Conservation (phyloP, 306 rosid genomes). For the Quercus agrifolia region DNA sequence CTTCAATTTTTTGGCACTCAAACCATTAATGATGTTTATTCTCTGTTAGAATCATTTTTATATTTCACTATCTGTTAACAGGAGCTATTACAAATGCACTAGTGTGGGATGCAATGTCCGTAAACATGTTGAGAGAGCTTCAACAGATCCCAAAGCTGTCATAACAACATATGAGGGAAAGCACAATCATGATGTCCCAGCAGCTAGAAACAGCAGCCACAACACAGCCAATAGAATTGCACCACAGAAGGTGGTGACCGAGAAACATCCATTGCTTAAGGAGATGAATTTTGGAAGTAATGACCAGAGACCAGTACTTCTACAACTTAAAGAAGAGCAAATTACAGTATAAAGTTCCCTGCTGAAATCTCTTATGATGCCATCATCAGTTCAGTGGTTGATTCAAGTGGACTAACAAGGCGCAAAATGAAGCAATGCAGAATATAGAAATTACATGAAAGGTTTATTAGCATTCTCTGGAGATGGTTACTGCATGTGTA, state of each 20-base stretch:
- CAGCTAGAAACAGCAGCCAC: slow-evolving; percentile 92
- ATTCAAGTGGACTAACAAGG: slow-evolving; percentile 37
- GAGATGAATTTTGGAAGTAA: slow-evolving; percentile 55
- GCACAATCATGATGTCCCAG: slow-evolving; percentile 87
- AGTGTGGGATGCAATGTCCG: slow-evolving; percentile 87
- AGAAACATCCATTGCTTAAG: slow-evolving; percentile 58
- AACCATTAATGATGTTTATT: neutral
- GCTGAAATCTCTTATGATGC: neutral
- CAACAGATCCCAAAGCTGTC: slow-evolving; percentile 87
- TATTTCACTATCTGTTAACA: slow-evolving; percentile 29
- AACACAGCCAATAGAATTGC: slow-evolving; percentile 51
- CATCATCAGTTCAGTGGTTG: slow-evolving; percentile 21
- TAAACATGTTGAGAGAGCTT: slow-evolving; percentile 94
- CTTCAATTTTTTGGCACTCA: neutral
- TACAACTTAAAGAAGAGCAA: slow-evolving; percentile 76
- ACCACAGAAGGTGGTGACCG: slow-evolving; percentile 33
- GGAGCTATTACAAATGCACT: slow-evolving; percentile 99
- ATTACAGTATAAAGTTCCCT: slow-evolving; percentile 37
- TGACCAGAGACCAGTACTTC: slow-evolving; percentile 60
- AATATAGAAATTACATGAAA: slow-evolving; percentile 33
- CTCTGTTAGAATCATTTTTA: slow-evolving; percentile 3
- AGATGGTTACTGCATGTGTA: slow-evolving; percentile 35
- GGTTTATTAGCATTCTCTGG: slow-evolving; percentile 25
- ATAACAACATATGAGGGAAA: slow-evolving; percentile 90
- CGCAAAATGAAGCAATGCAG: slow-evolving; percentile 33